Percentiles rank a stretch among this genome's conserved stretches.
Evolutionary conservation across 192 early-diverging fungal genomes (phyloP).

Genomic region (Allomyces arbusculus): DNA sequence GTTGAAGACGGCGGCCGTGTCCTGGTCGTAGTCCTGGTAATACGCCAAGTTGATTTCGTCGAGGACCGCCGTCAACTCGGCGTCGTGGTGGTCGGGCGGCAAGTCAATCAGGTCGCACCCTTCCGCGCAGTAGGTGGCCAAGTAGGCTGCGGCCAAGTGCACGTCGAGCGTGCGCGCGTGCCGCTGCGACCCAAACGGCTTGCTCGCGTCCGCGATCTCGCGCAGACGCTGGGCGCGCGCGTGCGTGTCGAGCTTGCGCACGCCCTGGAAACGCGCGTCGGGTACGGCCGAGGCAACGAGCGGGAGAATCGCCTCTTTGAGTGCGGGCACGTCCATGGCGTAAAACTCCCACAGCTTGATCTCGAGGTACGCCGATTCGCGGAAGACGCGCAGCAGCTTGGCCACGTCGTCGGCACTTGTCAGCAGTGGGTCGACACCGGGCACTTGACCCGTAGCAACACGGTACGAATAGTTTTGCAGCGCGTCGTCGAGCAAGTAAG

Average conservation of each 20-base stretch:
- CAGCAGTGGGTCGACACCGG: constrained; percentile 27
- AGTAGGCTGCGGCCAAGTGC: constrained; percentile 21
- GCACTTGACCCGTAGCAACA: constrained; percentile 14
- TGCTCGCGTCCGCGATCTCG: constrained; percentile 12
- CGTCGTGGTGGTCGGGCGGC: neutral
- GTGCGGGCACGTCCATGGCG: constrained; percentile 40
- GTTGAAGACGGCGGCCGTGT: constrained; percentile 40
- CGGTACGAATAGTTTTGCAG: constrained; percentile 46
- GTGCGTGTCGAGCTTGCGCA: constrained; percentile 21
- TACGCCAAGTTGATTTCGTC: constrained; percentile 71
- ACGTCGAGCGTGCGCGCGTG: constrained; percentile 33
- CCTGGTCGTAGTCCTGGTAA: constrained; percentile 70
- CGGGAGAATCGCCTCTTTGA: constrained; percentile 13
- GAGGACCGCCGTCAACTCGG: constrained; percentile 34
- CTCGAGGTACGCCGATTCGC: constrained; percentile 28
- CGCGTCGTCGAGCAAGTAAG: constrained; percentile 83
- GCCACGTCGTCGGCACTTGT: constrained; percentile 45
- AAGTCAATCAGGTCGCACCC: neutral
- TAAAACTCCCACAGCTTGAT: constrained; percentile 80
- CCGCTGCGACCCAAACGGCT: constrained; percentile 21
- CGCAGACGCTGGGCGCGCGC: constrained; percentile 20
- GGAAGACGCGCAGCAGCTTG: constrained; percentile 32
- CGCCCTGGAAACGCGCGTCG: constrained; percentile 8
- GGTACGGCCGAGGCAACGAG: neutral
- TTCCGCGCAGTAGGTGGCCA: constrained; percentile 6